Evolutionary conservation across 106 monocot species (phyloP), one percentile per base, ranked within the genome.

Genomic region (Platanthera guangdongensis): DNA sequence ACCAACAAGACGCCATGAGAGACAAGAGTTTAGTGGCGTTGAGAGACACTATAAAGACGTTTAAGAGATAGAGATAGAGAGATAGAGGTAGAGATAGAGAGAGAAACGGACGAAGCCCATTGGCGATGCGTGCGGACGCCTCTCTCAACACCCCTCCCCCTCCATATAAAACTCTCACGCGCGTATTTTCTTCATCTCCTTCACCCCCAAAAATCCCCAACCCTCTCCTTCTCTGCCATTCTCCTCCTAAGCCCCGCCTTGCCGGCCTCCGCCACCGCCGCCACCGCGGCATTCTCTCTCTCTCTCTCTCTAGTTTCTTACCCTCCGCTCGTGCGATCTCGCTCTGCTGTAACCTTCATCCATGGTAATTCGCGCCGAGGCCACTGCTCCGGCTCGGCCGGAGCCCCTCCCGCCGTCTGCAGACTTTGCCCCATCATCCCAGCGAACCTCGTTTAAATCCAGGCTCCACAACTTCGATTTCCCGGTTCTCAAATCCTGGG

Each of bases 401-500:
- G 73, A 68, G n/a, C 73, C 52, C 52, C 50, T 52, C 60, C 73
- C 4, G 32, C 39, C 65, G 16, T 22, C 46, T 15, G 67, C 78
- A 25, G 75, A 46, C 18, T 39, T 15, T 11, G 80, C n/a, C 3
- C 7, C 71, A 3, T 9, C 50, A 18, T 16, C 48, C 11, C 50
- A 22, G 47, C 25, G 71, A 19, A 45, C 10, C 4, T 25, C 57
- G 53, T 5, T 30, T 7, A 75, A 60, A 30, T 39, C 74, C 8
- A n/a, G 7, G 19, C 50, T 71, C 74, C 72, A 76, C 54, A 49
- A 79, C 77, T 80, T 78, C 74, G 77, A 75, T 8, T 84, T 84
- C 63, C 86, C 89, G 28, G 67, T 79, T 9, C 59, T 84, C 48
- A 86, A 78, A 84, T 80, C 77, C 46, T 90, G 84, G 86, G 89